Percentiles rank a stretch among this genome's conserved stretches.
Evolutionary conservation across 306 rosid species (phyloP).

Genomic region (Argentina anserina): DNA sequence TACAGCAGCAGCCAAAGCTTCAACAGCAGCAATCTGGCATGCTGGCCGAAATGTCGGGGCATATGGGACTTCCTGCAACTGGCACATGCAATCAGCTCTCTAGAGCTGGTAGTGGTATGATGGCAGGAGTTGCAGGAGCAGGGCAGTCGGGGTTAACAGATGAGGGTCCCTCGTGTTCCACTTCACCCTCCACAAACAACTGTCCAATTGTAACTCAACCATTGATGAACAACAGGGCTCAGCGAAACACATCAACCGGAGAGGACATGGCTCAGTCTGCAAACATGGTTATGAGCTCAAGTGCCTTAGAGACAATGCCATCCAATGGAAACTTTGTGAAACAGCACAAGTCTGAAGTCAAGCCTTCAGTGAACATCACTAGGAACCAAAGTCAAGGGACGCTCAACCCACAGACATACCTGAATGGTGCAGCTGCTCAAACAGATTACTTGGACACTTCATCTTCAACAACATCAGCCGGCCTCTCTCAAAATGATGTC

Average conservation of each 20-base stretch:
- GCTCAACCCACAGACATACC: conserved; percentile 49
- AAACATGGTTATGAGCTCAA: conserved; percentile 50
- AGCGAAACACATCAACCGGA: conserved; percentile 40
- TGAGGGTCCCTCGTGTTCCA: conserved; percentile 86
- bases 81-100: conserved; percentile 48
- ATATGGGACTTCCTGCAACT: conserved; percentile 39
- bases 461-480: conserved; percentile 84
- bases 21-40: conserved; percentile 59
- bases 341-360: conserved; percentile 65
- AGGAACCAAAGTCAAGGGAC: conserved; percentile 65
- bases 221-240: conserved; percentile 40
- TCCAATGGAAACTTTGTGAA: conserved; percentile 51
- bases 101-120: conserved; percentile 41
- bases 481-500: conserved; percentile 73
- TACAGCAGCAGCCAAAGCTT: conserved; percentile 56
- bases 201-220: conserved; percentile 52
- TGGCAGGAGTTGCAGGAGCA: conserved; percentile 49
- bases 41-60: conserved; percentile 52
- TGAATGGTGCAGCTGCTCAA: conserved; percentile 44
- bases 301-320: conserved; percentile 53
- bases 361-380: conserved; percentile 61
- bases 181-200: conserved; percentile 91
- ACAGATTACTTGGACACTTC: conserved; percentile 94
- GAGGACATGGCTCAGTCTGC: conserved; percentile 86
- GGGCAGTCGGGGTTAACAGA: conserved; percentile 82